Evolutionary conservation across 176 grass and related monocot species (phyloP), one percentile per base, ranked within the genome.

Genomic region (Zea luxurians): DNA sequence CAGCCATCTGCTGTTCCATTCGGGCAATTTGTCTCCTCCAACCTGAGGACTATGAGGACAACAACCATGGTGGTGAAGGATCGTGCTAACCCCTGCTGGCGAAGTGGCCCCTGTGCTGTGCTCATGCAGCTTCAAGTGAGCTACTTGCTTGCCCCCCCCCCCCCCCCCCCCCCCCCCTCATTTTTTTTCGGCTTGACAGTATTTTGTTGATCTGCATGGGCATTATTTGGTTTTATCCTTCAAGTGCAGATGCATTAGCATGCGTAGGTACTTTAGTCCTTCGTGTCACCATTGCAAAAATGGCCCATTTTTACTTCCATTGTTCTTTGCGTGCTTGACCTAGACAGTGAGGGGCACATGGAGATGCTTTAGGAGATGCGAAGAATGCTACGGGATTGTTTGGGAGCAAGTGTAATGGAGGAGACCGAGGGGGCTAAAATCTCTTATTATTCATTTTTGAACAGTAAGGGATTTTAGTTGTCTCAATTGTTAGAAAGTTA

Each of bases 301-400:
- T 65, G 7, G 37, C 13, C 5, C 34, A 17, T 52, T 71, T n/a
- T 73, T 18, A 35, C 10, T 48, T 48, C 13, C 10, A 2, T 18
- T 54, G 6, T 78, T 66, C 10, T 54, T 66, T 54, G 11, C 3
- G 0, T 67, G 36, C n/a, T 15, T 21, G 63, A 55, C 17, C n/a
- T 15, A 41, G 63, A 55, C 64, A 79, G 37, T 34, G 18, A 68
- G 11, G 44, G 40, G 11, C 77, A 16, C 37, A n/a, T 57, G 37
- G n/a, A 79, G 37, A 7, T 79, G 48, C 48, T 79, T 13, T 2
- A 79, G 38, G 49, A 79, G 64, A 45, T 79, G 48, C 49, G 5
- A 57, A 54, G n/a, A 20, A 27, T 27, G 27, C 0, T 27, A 27
- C 27, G 27, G 27, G 27, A 0, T 27, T 27, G 27, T 27, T 27